phyloP scores from a whole-genome alignment of 1,139 yeast genomes.

The Pichia terricola region DNA sequence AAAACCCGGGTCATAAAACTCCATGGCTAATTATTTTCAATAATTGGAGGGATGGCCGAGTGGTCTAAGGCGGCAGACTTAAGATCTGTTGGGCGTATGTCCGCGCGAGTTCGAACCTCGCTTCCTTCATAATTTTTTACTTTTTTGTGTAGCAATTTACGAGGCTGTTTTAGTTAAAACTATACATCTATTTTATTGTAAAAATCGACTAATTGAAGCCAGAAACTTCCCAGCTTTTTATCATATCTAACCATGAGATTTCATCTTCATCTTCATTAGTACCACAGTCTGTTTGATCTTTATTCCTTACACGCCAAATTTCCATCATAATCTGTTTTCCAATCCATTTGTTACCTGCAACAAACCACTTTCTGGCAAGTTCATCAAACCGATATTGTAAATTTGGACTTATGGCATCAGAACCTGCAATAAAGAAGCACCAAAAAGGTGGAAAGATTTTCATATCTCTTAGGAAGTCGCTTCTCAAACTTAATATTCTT shows the following conservation, averaged over 20 bases:
- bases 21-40: neutral
- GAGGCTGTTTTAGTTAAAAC: neutral
- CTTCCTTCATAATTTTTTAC: constrained; percentile 5
- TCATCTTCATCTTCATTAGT: constrained; percentile 29
- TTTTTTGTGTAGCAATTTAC: neutral
- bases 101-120: constrained; percentile 40
- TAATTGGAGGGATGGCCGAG: constrained; percentile 29
- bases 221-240: constrained; percentile 42
- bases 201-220: constrained; percentile 17
- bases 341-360: constrained; percentile 39
- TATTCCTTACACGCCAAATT: constrained; percentile 37
- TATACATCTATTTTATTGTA: no score
- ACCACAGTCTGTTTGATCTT: constrained; percentile 2
- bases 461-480: constrained; percentile 13
- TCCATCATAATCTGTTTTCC: constrained; percentile 44
- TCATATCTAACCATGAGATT: constrained; percentile 43
- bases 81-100: constrained; percentile 32
- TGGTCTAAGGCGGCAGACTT: constrained; percentile 31
- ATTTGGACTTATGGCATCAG: constrained; percentile 29
- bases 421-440: constrained; percentile 40
- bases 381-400: constrained; percentile 26
- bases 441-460: constrained; percentile 33
- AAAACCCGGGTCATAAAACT: no score
- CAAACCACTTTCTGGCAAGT: constrained; percentile 27
- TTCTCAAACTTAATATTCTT: constrained; percentile 15